phyloP scores from a whole-genome alignment of 371 early-diverging fungal genomes.

The Encephalitozoon intestinalis region DNA sequence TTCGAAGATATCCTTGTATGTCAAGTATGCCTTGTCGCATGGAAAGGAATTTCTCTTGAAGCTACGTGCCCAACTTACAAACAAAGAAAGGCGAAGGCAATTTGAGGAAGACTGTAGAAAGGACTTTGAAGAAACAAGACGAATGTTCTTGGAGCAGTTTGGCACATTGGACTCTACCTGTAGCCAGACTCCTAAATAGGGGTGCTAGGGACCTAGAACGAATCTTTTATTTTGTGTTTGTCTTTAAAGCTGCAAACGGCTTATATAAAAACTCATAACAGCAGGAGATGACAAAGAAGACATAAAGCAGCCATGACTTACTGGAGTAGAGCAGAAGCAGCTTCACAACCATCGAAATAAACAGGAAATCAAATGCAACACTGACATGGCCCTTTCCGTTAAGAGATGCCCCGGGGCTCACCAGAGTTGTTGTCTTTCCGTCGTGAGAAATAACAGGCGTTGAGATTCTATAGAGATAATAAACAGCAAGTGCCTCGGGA shows the following conservation, averaged over 20 bases:
- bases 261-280: constrained; percentile 26
- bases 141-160: neutral
- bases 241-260: neutral
- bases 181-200: too few species aligned
- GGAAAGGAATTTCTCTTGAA: constrained; percentile 25
- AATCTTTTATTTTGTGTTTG: neutral
- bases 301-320: constrained; percentile 2
- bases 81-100: neutral
- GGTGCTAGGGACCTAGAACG: neutral
- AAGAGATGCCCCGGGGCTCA: constrained; percentile 4
- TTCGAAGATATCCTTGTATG: constrained; percentile 30
- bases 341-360: constrained; percentile 23
- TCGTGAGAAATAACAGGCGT: neutral
- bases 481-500: constrained; percentile 8
- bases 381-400: constrained; percentile 17
- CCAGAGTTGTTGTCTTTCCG: neutral
- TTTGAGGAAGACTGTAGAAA: constrained; percentile 36
- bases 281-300: neutral
- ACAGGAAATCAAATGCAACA: constrained; percentile 19
- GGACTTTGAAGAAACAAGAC: constrained; percentile 30
- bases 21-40: constrained; percentile 22
- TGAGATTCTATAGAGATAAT: constrained; percentile 21
- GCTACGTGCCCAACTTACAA: constrained; percentile 18
- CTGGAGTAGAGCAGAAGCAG: constrained; percentile 18
- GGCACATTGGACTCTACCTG: too few species aligned